A percentile compares a stretch with the other conserved stretches of the same genome.
phyloP scores from a whole-genome alignment of 1,139 yeast species.

The Groenewaldozyma sp. region DNA sequence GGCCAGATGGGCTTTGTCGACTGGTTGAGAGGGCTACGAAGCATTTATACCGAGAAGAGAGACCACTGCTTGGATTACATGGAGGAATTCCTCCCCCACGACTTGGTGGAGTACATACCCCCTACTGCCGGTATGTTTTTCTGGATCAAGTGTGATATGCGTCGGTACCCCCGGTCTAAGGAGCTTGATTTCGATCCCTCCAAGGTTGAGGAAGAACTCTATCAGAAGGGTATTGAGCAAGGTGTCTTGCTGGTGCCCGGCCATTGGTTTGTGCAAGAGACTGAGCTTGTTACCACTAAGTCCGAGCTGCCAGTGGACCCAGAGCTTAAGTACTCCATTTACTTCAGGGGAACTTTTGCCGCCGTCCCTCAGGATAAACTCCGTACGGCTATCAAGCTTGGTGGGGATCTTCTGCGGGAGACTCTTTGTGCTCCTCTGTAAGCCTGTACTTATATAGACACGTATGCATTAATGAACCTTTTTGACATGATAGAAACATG shows the following conservation, averaged over 20 bases:
- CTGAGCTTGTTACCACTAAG: constrained; percentile 43
- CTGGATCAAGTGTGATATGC: constrained; percentile 64
- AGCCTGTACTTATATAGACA: too few relatives aligned
- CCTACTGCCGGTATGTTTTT: constrained; percentile 96
- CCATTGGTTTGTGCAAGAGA: constrained; percentile 63
- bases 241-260: constrained; percentile 83
- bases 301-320: constrained; percentile 17
- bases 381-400: constrained; percentile 51
- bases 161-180: constrained; percentile 65
- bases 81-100: constrained; percentile 48
- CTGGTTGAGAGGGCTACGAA: constrained; percentile 82
- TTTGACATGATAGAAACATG: too few relatives aligned
- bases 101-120: constrained; percentile 47
- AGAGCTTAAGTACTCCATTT: constrained; percentile 36
- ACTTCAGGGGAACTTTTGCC: constrained; percentile 88
- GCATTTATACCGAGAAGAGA: constrained; percentile 70
- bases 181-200: constrained; percentile 46
- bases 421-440: too few relatives aligned
- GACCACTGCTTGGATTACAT: constrained; percentile 70
- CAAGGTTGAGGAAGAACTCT: constrained; percentile 55
- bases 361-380: constrained; percentile 63
- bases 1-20: constrained; percentile 70
- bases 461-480: too few relatives aligned
- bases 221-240: constrained; percentile 51
- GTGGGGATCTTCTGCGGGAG: constrained; percentile 45